Evolutionary conservation across 2,329 filamentous ascomycete genomes (phyloP).

Genomic region (Helminthosporium solani): DNA sequence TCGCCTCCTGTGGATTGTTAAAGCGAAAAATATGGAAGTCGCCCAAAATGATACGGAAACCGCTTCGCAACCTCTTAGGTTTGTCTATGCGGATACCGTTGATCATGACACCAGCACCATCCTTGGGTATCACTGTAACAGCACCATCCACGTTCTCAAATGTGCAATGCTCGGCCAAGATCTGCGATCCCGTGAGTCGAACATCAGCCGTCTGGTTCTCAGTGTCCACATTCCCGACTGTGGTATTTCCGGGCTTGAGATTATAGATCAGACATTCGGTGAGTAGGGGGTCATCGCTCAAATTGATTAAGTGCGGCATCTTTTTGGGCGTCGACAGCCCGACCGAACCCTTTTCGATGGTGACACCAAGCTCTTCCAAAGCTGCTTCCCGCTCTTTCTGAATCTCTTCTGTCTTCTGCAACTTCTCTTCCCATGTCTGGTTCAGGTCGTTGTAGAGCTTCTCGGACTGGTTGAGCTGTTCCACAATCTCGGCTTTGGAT

Average conservation of each 20-base stretch:
- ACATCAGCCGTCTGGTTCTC: constrained; percentile 78
- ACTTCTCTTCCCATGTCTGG: constrained; percentile 97
- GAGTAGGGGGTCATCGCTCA: constrained; percentile 78
- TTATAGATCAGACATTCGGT: constrained; percentile 98
- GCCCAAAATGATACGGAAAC: constrained; percentile 90
- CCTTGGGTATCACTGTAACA: constrained; percentile 85
- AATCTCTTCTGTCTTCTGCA: constrained; percentile 92
- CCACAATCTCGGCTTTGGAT: constrained; percentile 95
- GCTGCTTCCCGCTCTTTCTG: constrained; percentile 96
- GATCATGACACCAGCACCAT: constrained; percentile 97
- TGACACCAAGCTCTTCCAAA: constrained; percentile 94
- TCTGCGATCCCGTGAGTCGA: constrained; percentile 88
- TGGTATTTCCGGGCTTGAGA: constrained; percentile 90
- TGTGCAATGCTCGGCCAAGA: constrained; percentile 86
- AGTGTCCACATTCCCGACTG: constrained; percentile 90
- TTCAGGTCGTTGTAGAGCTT: constrained; percentile 95
- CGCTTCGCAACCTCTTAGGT: constrained; percentile 81
- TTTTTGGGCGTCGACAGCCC: constrained; percentile 96
- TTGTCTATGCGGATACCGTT: constrained; percentile 89
- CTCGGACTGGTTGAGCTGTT: constrained; percentile 93
- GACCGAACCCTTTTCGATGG: constrained; percentile 97
- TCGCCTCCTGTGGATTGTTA: constrained; percentile 94
- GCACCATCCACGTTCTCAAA: constrained; percentile 93
- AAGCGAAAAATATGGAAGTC: constrained; percentile 99
- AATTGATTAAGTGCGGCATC: constrained; percentile 97